Evolutionary conservation across 805 yeast species (phyloP), one percentile per base, ranked within the genome.

Genomic region (Lipomyces japonicus): DNA sequence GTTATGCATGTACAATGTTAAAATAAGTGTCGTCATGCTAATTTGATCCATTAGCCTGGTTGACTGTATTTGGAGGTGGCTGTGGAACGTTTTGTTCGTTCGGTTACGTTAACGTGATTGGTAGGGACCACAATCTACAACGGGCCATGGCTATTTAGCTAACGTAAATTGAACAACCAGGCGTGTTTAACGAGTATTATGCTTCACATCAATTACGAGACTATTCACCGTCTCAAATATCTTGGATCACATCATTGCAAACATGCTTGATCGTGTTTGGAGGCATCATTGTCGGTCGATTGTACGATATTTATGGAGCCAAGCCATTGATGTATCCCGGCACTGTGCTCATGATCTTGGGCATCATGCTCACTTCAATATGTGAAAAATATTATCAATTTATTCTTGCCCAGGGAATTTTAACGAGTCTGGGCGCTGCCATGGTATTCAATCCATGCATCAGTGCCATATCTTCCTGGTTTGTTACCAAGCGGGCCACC

Each of bases 11-110:
- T n/a, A n/a, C n/a, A n/a, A n/a, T n/a, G n/a, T n/a, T n/a, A n/a
- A n/a, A n/a, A n/a, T n/a, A n/a, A n/a, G n/a, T n/a, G n/a, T n/a
- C n/a, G n/a, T n/a, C n/a, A n/a, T n/a, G n/a, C n/a, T n/a, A n/a
- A n/a, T n/a, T n/a, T n/a, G n/a, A n/a, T n/a, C n/a, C n/a, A 36
- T 23, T n/a, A 48, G 82, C 84, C 71, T 69, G 81, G 63, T 70
- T 74, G 3, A 78, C 79, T 1, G 64, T 76, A 1, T 47, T 76
- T 10, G 84, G 84, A 1, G 74, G 81, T 0, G 77, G 78, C 57
- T 64, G 79, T 25, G 86, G 86, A 2, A 67, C 79, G 49, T 64
- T 78, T 4, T 74, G 77, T 41, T 72, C 78, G 2, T 78, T 83
- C 61, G 95, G 95, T 1, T 58, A 84, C 26, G 31, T 53, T 42